These are phyloP conservation scores for Ceraceosorus guamensis DNA, from an alignment of 1,284 basidiomycete species.

Conservation along the genomic window DNA sequence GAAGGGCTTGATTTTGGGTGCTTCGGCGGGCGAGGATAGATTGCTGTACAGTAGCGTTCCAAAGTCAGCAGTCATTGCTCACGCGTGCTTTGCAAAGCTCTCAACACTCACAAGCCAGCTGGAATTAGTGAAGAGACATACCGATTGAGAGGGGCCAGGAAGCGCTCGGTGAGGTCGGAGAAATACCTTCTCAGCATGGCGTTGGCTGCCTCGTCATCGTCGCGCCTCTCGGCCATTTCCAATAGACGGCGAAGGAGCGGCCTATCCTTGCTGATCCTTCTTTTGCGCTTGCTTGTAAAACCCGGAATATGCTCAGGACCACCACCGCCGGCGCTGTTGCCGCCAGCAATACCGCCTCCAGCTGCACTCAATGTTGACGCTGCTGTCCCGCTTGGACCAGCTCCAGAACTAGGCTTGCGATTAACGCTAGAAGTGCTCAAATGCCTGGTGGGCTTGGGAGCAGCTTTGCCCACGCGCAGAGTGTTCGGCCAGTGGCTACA, in stretches of 20 bases:
- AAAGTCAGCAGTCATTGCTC: too few species aligned
- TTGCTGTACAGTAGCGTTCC: constrained; percentile 4
- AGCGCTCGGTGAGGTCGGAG: constrained; percentile 72
- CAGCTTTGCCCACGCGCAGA: constrained; percentile 55
- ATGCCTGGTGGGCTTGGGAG: constrained; percentile 18
- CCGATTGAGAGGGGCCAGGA: constrained; percentile 84
- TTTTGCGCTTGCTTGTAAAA: constrained; percentile 65
- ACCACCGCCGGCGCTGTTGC: constrained; percentile 52
- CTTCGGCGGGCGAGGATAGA: constrained; percentile 24
- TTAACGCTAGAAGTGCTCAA: constrained; percentile 10
- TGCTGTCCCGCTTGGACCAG: neutral
- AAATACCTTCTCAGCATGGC: constrained; percentile 72
- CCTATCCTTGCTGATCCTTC: constrained; percentile 78
- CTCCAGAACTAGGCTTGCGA: neutral
- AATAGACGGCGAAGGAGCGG: constrained; percentile 61
- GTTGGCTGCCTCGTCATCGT: constrained; percentile 46
- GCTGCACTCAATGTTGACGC: neutral
- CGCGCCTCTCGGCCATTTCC: constrained; percentile 24
- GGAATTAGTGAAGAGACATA: constrained; percentile 67
- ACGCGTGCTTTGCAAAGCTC: too few species aligned
- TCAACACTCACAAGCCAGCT: constrained; percentile 9
- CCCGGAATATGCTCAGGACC: constrained; percentile 36
- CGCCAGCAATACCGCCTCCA: constrained; percentile 54
- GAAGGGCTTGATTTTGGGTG: constrained; percentile 58
- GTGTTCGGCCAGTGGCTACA: constrained; percentile 90